These are phyloP conservation scores for Russula ochroleuca DNA, from an alignment of 768 basidiomycete genomes.

Conservation along the genomic window DNA sequence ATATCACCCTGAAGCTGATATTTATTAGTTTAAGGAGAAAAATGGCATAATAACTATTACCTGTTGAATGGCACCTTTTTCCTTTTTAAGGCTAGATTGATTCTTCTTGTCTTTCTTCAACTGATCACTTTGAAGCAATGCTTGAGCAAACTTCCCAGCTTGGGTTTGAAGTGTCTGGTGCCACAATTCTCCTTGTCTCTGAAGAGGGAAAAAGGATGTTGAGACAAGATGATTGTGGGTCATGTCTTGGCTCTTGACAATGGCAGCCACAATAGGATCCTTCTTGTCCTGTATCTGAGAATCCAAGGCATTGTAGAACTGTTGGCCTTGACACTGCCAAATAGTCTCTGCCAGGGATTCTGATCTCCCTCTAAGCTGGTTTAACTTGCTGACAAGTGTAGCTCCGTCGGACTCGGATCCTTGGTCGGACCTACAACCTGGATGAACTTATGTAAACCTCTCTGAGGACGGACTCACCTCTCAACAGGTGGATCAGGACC, in stretches of 20 bases:
- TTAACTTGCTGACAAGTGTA: not conserved
- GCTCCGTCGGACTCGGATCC: not conserved
- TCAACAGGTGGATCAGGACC: not conserved
- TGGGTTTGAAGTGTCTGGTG: conserved; percentile 9
- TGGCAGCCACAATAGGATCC: conserved; percentile 10
- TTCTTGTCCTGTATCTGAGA: conserved; percentile 7
- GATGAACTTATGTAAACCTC: not conserved
- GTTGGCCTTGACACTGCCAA: conserved; percentile 8
- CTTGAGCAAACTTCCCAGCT: conserved; percentile 8
- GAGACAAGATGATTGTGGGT: conserved; percentile 1
- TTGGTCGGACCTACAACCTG: not conserved
- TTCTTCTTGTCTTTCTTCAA: conserved; percentile 1
- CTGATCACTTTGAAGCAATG: conserved; percentile 10
- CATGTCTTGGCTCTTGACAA: conserved; percentile 6
- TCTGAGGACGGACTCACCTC: not conserved
- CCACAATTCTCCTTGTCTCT: conserved; percentile 6
- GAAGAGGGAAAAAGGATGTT: conserved; percentile 6
- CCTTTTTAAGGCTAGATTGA: not conserved
- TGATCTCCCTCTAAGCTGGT: conserved; percentile 4
- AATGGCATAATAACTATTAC: not conserved
- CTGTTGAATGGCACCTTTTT: conserved; percentile 7
- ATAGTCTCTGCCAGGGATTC: conserved; percentile 10
- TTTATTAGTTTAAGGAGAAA: not conserved
- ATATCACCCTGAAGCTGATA: conserved; percentile 13
- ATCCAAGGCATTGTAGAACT: conserved; percentile 5